A percentile compares a stretch with the other conserved stretches of the same genome.
These are phyloP conservation scores for Colletotrichum sp. DNA, from an alignment of 2,329 filamentous ascomycete genomes.

Conservation along the genomic window DNA sequence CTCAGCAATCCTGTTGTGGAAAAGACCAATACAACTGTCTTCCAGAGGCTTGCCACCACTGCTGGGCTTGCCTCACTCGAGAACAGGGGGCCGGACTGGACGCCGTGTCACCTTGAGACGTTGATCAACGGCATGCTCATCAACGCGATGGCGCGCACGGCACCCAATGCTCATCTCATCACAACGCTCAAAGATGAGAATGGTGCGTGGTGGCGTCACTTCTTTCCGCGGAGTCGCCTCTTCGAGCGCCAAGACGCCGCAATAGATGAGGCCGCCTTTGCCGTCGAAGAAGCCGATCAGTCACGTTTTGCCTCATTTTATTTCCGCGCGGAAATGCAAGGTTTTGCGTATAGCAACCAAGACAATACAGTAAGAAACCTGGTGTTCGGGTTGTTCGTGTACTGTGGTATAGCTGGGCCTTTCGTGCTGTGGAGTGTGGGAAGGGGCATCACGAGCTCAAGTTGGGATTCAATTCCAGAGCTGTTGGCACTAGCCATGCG, in stretches of 20 bases:
- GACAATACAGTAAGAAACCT: not conserved
- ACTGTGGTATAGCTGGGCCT: not conserved
- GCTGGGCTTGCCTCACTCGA: not conserved
- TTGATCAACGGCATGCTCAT: not conserved
- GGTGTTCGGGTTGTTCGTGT: not conserved
- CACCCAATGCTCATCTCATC: not conserved
- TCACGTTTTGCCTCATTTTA: not conserved
- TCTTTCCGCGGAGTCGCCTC: not conserved
- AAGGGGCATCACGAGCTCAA: not conserved
- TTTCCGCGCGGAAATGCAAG: not conserved
- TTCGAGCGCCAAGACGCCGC: not conserved
- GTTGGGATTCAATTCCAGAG: not conserved
- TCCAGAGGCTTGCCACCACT: not conserved
- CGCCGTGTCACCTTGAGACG: not conserved
- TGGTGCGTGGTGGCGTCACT: not conserved
- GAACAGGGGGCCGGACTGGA: not conserved
- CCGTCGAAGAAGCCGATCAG: not conserved
- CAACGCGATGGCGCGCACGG: not conserved
- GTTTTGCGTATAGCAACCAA: not conserved
- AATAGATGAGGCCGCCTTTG: not conserved
- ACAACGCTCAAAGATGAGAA: not conserved
- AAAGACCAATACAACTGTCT: not conserved
- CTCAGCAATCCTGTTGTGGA: not conserved
- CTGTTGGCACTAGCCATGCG: conserved; percentile 1
- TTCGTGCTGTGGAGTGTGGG: not conserved